Evolutionary conservation across 1,284 basidiomycete species (phyloP).

Genomic region (Trametes pubescens): DNA sequence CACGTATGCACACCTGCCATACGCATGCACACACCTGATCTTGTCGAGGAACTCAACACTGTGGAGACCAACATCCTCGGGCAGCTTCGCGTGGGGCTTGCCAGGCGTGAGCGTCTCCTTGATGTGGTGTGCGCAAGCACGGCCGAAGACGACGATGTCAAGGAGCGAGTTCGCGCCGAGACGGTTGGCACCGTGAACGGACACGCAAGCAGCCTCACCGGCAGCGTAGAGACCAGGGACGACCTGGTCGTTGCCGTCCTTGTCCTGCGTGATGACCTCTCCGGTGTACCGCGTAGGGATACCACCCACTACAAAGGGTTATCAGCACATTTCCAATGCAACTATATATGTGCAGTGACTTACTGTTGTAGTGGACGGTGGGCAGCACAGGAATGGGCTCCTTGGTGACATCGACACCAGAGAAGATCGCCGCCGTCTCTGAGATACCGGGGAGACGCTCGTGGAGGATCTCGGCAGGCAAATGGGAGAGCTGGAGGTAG

Average conservation of each 20-base stretch:
- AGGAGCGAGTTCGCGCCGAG: conserved; percentile 99
- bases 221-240: conserved; percentile 99
- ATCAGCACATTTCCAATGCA: conserved; percentile 30
- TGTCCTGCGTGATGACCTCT: conserved; percentile 90
- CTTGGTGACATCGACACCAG: conserved; percentile 99
- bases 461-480: conserved; percentile 95
- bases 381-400: conserved; percentile 98
- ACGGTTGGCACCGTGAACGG: conserved; percentile 99
- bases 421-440: conserved; percentile 99
- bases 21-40: conserved; percentile 52
- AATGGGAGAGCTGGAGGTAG: conserved; percentile 96
- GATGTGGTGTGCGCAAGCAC: conserved; percentile 98
- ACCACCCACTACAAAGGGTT: conserved; percentile 84
- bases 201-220: conserved; percentile 98
- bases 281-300: conserved; percentile 99
- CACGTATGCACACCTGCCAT: not conserved
- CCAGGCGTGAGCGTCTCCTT: conserved; percentile 90
- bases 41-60: conserved; percentile 93
- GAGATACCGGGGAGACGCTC: conserved; percentile 99
- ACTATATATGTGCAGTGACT: conserved; percentile 41
- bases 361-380: conserved; percentile 96
- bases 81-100: conserved; percentile 90
- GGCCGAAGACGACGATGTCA: conserved; percentile 99
- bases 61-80: conserved; percentile 88
- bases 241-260: conserved; percentile 91